Evolutionary conservation across 306 rosid genomes (phyloP).

Genomic region (Lagenaria siceraria): DNA sequence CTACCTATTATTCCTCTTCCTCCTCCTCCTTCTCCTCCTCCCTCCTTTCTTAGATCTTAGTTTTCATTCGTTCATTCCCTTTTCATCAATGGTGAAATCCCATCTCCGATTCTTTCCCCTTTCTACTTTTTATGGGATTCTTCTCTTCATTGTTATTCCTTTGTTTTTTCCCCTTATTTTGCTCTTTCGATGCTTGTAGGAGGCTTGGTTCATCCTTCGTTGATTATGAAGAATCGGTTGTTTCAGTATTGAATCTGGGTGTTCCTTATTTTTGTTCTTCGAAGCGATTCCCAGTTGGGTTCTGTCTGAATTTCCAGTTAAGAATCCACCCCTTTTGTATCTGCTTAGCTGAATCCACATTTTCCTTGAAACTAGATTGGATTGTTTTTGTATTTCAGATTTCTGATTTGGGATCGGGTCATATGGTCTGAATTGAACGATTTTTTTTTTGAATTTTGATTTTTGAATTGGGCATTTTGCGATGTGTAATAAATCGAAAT

Average conservation of each 20-base stretch:
- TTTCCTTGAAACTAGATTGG: conserved; percentile 10
- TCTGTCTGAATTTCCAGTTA: conserved; percentile 49
- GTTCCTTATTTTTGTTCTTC: conserved; percentile 37
- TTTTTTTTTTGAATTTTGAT: conserved; percentile 14
- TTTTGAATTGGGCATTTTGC: conserved; percentile 13
- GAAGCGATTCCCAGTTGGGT: conserved; percentile 38
- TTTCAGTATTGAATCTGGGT: conserved; percentile 41
- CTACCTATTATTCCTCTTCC: conserved; percentile 19
- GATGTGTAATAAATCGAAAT: neutral
- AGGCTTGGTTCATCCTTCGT: conserved; percentile 25
- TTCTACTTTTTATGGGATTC: conserved; percentile 12
- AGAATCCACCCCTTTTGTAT: conserved; percentile 5
- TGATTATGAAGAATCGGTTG: conserved; percentile 52
- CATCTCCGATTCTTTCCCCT: conserved; percentile 14
- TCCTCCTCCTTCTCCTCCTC: neutral
- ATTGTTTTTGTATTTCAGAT: neutral
- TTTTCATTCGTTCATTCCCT: conserved; percentile 19
- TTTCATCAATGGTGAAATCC: conserved; percentile 38
- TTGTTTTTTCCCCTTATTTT: conserved; percentile 8
- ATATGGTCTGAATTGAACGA: conserved; percentile 14
- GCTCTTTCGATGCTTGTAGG: conserved; percentile 18
- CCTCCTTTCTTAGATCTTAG: conserved; percentile 50
- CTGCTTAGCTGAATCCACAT: conserved; percentile 35
- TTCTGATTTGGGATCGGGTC: conserved; percentile 15
- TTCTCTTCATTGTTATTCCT: conserved; percentile 22